phyloP scores from a whole-genome alignment of 2,329 filamentous ascomycete genomes.

The Fusarium buxicola region DNA sequence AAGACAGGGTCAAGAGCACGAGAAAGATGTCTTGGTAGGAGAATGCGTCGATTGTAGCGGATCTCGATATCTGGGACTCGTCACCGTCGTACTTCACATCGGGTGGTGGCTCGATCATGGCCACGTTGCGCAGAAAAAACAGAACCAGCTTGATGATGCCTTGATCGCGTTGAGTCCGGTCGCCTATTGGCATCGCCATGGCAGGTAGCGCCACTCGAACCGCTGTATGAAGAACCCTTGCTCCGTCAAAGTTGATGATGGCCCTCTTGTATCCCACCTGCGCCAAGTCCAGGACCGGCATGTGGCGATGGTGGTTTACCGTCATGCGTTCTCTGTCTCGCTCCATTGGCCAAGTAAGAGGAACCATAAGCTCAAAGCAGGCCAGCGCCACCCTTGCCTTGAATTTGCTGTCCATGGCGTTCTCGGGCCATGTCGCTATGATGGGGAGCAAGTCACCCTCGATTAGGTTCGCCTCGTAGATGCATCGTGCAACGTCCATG shows the following conservation, averaged over 20 bases:
- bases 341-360: constrained; percentile 94
- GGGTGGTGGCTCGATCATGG: constrained; percentile 81
- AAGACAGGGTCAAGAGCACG: constrained; percentile 85
- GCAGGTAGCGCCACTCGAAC: constrained; percentile 86
- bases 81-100: constrained; percentile 85
- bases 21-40: constrained; percentile 91
- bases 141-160: constrained; percentile 92
- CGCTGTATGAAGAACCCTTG: constrained; percentile 81
- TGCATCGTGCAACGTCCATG: constrained; percentile 92
- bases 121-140: constrained; percentile 89
- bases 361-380: constrained; percentile 90
- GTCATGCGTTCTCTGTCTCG: constrained; percentile 84
- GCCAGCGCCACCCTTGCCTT: constrained; percentile 84
- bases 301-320: constrained; percentile 90
- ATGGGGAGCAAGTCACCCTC: constrained; percentile 92
- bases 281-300: constrained; percentile 87
- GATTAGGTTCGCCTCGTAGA: constrained; percentile 92
- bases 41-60: constrained; percentile 88
- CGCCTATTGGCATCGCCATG: constrained; percentile 81
- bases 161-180: constrained; percentile 83
- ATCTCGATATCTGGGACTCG: constrained; percentile 88
- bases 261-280: constrained; percentile 91
- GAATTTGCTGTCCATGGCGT: constrained; percentile 76
- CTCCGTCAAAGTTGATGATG: constrained; percentile 84
- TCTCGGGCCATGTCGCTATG: constrained; percentile 82